These are phyloP conservation scores for Puccinia triticina DNA, from an alignment of 1,284 basidiomycete genomes.

Conservation along the genomic window DNA sequence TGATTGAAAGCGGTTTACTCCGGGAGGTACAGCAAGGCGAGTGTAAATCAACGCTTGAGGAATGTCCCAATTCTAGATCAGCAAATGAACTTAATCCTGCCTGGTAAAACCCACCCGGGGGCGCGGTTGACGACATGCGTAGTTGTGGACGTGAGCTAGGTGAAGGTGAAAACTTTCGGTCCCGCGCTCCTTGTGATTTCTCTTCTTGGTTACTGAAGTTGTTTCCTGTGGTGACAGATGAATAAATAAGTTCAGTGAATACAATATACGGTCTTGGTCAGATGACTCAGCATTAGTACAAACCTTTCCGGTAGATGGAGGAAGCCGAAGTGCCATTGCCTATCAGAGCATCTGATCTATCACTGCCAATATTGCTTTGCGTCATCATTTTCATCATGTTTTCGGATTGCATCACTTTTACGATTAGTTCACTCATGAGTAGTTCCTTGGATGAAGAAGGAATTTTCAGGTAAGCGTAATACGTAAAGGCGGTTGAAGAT, in stretches of 20 bases:
- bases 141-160: not conserved
- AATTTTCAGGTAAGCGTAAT: not conserved
- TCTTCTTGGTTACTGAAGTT: not conserved
- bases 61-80: conserved; percentile 9
- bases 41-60: not conserved
- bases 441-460: conserved; percentile 17
- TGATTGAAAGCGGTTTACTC: not conserved
- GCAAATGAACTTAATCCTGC: not conserved
- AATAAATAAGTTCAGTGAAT: not conserved
- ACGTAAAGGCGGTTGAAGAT: not conserved
- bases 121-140: conserved; percentile 9
- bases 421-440: conserved; percentile 30
- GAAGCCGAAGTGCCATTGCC: not conserved
- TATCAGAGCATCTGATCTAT: not conserved
- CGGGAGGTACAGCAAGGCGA: not conserved
- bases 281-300: not conserved
- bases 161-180: not conserved
- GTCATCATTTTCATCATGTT: conserved; percentile 15
- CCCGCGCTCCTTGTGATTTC: not conserved
- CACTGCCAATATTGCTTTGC: not conserved
- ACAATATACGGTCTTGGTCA: not conserved
- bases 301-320: not conserved
- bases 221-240: not conserved
- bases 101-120: not conserved
- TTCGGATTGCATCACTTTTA: conserved; percentile 20